Evolutionary conservation across 2,329 filamentous ascomycete genomes (phyloP), one percentile per base, ranked within the genome.

Genomic region (Trichoderma cornu-damae): DNA sequence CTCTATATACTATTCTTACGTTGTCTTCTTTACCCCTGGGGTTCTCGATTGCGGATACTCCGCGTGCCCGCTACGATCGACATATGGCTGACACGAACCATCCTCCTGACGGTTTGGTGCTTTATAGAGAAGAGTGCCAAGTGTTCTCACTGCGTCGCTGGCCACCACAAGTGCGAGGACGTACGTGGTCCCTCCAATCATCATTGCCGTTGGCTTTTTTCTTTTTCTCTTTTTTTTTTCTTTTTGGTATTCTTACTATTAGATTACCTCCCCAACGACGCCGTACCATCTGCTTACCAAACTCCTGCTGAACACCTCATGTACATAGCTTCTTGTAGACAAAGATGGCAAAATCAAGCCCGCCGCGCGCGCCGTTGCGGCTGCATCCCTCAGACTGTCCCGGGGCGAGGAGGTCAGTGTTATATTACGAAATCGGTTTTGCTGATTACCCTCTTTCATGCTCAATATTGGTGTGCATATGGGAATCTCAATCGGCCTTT

Each of bases 261-360:
- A 46, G 40, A 44, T 16, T 43, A 20, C 37, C 24, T 32, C 22
- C 8, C 9, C 35, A 16, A 11, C 46, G 30, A 35, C 38, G 20
- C n/a, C 26, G 26, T 43, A 6, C 11, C 12, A n/a, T 37, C n/a
- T 43, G 11, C 12, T 53, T 48, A 34, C 32, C 44, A 52, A 11
- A 59, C 51, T 59, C 51, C 49, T 59, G 51, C 50, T 59, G 51
- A 56, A 49, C 44, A 43, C 38, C 24, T 59, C 51, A 35, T 59
- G 57, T 59, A 59, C 46, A 49, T 60, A 60, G 58, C 26, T 60
- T 20, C 58, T 60, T 9, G 58, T 60, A 58, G 58, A 60, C 58
- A 53, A 58, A 50, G 58, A 60, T 58, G 58, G 54, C 54, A 53
- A 49, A 44, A 60, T 60, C 54, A 58, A 58, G 58, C 58, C 58